Evolutionary conservation across 441 rosid genomes (phyloP).

Genomic region (Isatis lusitanica): DNA sequence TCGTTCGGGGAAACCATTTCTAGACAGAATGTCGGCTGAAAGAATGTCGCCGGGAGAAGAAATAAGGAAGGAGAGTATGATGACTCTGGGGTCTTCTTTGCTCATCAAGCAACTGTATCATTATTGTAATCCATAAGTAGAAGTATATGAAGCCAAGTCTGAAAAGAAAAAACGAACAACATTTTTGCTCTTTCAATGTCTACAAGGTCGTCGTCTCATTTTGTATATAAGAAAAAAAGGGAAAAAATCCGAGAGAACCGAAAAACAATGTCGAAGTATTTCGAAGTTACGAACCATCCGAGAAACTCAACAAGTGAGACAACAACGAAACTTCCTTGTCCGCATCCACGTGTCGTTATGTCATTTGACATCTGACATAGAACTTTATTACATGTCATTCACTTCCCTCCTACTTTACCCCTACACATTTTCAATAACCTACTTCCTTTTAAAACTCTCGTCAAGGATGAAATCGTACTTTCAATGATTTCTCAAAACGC

Average conservation of each 20-base stretch:
- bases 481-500: background rate
- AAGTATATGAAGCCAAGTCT: background rate
- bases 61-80: conserved; percentile 6
- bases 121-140: background rate
- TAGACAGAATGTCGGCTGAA: background rate
- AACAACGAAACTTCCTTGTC: conserved; percentile 26
- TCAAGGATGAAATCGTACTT: conserved; percentile 15
- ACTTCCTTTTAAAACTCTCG: background rate
- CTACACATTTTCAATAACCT: background rate
- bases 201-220: too few species aligned
- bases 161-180: background rate
- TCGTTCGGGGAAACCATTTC: conserved; percentile 35
- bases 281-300: background rate
- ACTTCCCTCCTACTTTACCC: conserved; percentile 19
- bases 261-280: background rate
- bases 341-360: background rate
- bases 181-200: background rate
- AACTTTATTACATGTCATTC: background rate
- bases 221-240: background rate
- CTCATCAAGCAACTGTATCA: conserved; percentile 4
- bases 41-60: background rate
- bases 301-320: conserved; percentile 14
- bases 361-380: conserved; percentile 19
- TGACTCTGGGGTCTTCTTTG: background rate
- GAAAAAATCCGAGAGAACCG: background rate